Evolutionary conservation across 2,329 filamentous ascomycete species (phyloP).

Genomic region (Aureobasidium sp.): DNA sequence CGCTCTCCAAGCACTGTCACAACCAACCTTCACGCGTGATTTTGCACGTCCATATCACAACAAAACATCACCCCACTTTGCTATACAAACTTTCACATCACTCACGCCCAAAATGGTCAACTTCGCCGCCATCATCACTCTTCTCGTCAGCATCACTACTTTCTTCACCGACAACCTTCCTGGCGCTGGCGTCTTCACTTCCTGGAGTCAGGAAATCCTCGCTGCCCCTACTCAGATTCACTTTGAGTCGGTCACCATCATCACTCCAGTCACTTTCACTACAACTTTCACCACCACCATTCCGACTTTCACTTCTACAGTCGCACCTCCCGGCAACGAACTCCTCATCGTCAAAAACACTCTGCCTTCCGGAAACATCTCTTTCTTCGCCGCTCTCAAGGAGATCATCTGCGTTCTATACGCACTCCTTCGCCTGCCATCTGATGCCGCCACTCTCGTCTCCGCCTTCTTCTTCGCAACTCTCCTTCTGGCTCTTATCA

Average conservation of each 20-base stretch:
- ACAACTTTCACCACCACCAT: slow-evolving; percentile 79
- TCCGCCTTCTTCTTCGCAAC: not conserved
- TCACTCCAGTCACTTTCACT: not conserved
- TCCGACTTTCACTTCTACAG: slow-evolving; percentile 71
- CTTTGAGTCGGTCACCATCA: not conserved
- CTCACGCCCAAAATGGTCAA: not conserved
- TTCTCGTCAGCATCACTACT: not conserved
- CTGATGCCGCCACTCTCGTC: not conserved
- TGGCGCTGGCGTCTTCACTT: no score
- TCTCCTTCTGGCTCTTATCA: not conserved
- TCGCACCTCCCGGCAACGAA: slow-evolving; percentile 42
- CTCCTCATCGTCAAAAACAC: not conserved
- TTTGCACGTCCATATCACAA: not conserved
- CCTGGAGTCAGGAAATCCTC: not conserved
- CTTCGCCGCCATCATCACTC: not conserved
- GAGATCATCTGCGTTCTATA: not conserved
- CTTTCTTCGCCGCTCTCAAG: not conserved
- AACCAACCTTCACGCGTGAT: not conserved
- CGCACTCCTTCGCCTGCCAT: not conserved
- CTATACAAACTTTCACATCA: not conserved
- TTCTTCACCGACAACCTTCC: not conserved
- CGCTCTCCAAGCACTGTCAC: not conserved
- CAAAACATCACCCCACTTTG: not conserved
- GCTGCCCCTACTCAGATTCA: not conserved
- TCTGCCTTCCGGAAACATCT: not conserved